Conservation (phyloP, 495 filamentous ascomycete species). For the Bombardia bombarda region DNA sequence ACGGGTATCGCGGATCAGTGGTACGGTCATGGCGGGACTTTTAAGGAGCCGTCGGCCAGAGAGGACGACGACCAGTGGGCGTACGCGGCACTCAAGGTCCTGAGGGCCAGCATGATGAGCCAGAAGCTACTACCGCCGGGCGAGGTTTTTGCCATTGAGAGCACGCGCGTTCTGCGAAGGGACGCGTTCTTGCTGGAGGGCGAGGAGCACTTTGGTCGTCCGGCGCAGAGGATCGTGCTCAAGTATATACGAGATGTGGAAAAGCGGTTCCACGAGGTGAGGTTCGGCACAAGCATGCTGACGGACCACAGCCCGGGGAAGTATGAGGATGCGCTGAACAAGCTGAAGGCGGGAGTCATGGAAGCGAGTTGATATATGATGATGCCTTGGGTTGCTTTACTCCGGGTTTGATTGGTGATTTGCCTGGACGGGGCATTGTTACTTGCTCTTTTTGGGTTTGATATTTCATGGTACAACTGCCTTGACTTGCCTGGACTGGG, state of each 20-base stretch:
- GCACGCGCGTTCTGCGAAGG: constrained; percentile 49
- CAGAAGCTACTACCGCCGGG: constrained; percentile 68
- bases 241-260: constrained; percentile 61
- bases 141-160: constrained; percentile 67
- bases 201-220: constrained; percentile 46
- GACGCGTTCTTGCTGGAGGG: constrained; percentile 41
- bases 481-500: too few relatives aligned
- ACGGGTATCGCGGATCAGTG: constrained; percentile 36
- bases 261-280: constrained; percentile 58
- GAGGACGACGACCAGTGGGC: constrained; percentile 63
- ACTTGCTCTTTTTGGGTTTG: too few relatives aligned
- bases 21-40: constrained; percentile 23
- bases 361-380: too few relatives aligned
- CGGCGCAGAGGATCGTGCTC: constrained; percentile 57
- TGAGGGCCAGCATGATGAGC: constrained; percentile 61
- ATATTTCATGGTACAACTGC: too few relatives aligned
- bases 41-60: neutral
- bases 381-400: too few relatives aligned
- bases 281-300: constrained; percentile 66
- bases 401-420: too few relatives aligned
- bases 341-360: constrained; percentile 28
- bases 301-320: constrained; percentile 67
- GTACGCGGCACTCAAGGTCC: constrained; percentile 55
- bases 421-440: too few relatives aligned
- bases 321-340: constrained; percentile 52